A percentile compares a stretch with the other conserved stretches of the same genome.
These are phyloP conservation scores for Tetrapisispora taiwanensis DNA, from an alignment of 805 yeast species.

Conservation along the genomic window DNA sequence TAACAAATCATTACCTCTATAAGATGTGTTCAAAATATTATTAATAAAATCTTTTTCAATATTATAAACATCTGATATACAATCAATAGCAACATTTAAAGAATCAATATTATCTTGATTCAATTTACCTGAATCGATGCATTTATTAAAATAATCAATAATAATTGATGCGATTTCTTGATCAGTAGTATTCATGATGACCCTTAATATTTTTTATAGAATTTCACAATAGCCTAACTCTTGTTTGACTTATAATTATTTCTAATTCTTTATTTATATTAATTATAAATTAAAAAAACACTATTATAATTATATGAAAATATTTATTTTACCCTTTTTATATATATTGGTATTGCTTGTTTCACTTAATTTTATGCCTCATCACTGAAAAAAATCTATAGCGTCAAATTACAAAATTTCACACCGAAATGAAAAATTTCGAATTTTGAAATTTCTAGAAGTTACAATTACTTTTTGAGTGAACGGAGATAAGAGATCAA, in stretches of 20 bases:
- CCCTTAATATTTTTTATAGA: neutral
- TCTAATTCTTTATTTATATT: too few species aligned
- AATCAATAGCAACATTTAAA: constrained; percentile 82
- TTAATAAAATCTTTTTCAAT: constrained; percentile 43
- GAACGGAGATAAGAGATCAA: too few species aligned
- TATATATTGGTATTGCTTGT: neutral
- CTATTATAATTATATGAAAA: too few species aligned
- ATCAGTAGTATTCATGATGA: neutral
- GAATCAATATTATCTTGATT: constrained; percentile 76
- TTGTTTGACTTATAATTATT: too few species aligned
- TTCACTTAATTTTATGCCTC: neutral
- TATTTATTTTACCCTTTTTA: too few species aligned
- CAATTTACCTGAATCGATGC: constrained; percentile 51
- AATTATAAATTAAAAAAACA: too few species aligned
- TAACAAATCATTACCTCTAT: constrained; percentile 38
- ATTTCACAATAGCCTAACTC: too few species aligned
- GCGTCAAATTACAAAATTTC: too few species aligned
- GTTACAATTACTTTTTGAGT: too few species aligned
- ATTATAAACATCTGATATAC: constrained; percentile 77
- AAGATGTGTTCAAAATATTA: constrained; percentile 29
- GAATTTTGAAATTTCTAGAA: neutral
- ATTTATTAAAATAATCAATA: constrained; percentile 53
- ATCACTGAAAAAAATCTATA: too few species aligned
- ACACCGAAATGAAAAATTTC: too few species aligned
- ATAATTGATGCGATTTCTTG: constrained; percentile 56